Conservation (phyloP, 164 flowering plant genomes). For the Umbellularia californica region DNA sequence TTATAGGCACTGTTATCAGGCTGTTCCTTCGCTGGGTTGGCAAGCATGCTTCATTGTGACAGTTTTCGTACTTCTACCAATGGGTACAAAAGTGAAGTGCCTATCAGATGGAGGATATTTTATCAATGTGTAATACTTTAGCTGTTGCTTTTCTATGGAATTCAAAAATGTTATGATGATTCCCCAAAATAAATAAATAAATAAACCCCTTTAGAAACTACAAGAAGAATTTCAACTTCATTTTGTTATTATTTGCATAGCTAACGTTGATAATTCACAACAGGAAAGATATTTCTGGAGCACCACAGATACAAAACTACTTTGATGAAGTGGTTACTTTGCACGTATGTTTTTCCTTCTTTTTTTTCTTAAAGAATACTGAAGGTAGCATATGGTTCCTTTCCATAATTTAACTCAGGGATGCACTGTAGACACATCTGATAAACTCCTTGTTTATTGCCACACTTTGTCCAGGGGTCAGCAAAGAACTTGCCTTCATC, state of each 20-base stretch:
- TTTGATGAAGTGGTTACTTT: constrained; percentile 57
- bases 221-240: neutral
- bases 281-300: constrained; percentile 64
- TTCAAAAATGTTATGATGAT: neutral
- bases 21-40: constrained; percentile 95
- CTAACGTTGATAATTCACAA: neutral
- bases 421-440: neutral
- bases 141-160: neutral
- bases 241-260: neutral
- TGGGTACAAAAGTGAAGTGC: constrained; percentile 73
- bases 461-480: constrained; percentile 50
- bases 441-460: neutral
- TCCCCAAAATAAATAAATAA: neutral
- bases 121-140: constrained; percentile 62
- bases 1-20: constrained; percentile 86
- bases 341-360: constrained; percentile 31
- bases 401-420: too few species aligned
- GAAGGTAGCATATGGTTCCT: neutral
- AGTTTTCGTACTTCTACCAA: constrained; percentile 61
- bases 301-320: constrained; percentile 45
- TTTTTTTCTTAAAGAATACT: neutral
- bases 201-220: neutral
- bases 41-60: constrained; percentile 86
- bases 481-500: constrained; percentile 65
- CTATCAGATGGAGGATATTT: constrained; percentile 94